Percentiles rank a stretch among this genome's conserved stretches.
These are phyloP conservation scores for Nakazawaea populi DNA, from an alignment of 805 yeast genomes.

Conservation along the genomic window DNA sequence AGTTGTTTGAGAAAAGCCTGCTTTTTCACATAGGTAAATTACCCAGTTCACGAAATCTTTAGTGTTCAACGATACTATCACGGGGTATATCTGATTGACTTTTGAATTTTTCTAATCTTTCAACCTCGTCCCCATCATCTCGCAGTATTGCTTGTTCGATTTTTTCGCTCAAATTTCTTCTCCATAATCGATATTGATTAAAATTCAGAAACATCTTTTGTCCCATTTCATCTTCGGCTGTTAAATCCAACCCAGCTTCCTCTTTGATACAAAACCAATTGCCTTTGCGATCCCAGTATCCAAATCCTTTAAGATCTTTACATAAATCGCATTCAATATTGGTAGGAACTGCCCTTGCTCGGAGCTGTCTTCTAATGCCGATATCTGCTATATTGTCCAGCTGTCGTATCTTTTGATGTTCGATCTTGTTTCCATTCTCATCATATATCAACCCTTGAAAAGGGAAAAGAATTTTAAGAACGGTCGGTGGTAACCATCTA, in stretches of 20 bases:
- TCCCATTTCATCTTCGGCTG: slow-evolving; percentile 19
- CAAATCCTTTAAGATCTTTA: slow-evolving; percentile 18
- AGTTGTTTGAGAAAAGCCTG: too few species aligned
- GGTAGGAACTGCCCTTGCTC: slow-evolving; percentile 25
- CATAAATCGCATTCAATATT: slow-evolving; percentile 24
- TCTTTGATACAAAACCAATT: slow-evolving; percentile 24
- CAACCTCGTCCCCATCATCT: slow-evolving; percentile 14
- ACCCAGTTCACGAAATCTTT: background rate
- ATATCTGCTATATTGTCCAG: background rate
- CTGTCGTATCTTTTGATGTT: background rate
- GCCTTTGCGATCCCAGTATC: slow-evolving; percentile 23
- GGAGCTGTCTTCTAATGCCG: slow-evolving; percentile 14
- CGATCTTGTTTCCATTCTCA: background rate
- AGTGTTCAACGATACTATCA: slow-evolving; percentile 4
- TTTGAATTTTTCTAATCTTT: slow-evolving; percentile 14
- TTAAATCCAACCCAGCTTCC: slow-evolving; percentile 2
- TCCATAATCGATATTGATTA: slow-evolving; percentile 21
- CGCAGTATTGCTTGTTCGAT: slow-evolving; percentile 14
- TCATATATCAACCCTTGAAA: slow-evolving; percentile 16
- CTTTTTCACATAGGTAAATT: too few species aligned
- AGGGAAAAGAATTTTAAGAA: slow-evolving; percentile 21
- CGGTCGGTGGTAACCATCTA: slow-evolving; percentile 26
- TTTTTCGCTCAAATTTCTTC: slow-evolving; percentile 8
- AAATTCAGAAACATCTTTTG: slow-evolving; percentile 17
- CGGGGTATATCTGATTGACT: slow-evolving; percentile 12